These are phyloP conservation scores for Mucor indicus DNA, from an alignment of 371 early-diverging fungal species.

Conservation along the genomic window DNA sequence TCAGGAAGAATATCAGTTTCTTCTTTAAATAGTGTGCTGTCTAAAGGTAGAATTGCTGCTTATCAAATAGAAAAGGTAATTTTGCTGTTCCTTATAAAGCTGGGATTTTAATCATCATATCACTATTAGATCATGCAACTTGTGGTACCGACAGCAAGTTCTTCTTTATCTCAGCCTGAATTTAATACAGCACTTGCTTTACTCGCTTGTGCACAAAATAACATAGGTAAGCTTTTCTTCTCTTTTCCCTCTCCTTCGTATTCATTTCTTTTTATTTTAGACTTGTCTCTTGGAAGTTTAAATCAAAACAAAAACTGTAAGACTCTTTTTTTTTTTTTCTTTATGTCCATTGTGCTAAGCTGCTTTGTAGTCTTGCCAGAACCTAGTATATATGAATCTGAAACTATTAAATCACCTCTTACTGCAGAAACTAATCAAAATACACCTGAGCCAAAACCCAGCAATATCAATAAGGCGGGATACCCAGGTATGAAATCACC, in stretches of 20 bases:
- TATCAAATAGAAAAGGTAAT: constrained; percentile 48
- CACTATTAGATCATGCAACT: constrained; percentile 34
- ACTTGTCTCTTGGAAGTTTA: constrained; percentile 24
- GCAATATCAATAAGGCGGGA: not conserved
- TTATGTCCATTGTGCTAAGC: not conserved
- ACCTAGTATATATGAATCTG: constrained; percentile 9
- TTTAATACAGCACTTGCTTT: constrained; percentile 68
- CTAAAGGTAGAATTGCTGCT: constrained; percentile 42
- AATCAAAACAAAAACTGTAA: constrained; percentile 30
- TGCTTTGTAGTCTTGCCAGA: constrained; percentile 24
- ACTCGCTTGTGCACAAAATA: constrained; percentile 69
- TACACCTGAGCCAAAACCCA: constrained; percentile 3
- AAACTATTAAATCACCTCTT: constrained; percentile 1
- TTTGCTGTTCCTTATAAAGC: not conserved
- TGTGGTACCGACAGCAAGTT: constrained; percentile 44
- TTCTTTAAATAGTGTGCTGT: constrained; percentile 43
- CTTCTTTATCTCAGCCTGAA: constrained; percentile 56
- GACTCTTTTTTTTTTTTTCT: not conserved
- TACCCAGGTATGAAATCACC: constrained; percentile 20
- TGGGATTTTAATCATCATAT: not conserved
- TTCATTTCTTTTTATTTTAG: no score
- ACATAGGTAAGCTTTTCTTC: constrained; percentile 51
- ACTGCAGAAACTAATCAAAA: not conserved
- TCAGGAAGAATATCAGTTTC: constrained; percentile 47
- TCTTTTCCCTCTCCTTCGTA: no score